Evolutionary conservation across 1,284 basidiomycete species (phyloP), one percentile per base, ranked within the genome.

Genomic region (Malassezia slooffiae): DNA sequence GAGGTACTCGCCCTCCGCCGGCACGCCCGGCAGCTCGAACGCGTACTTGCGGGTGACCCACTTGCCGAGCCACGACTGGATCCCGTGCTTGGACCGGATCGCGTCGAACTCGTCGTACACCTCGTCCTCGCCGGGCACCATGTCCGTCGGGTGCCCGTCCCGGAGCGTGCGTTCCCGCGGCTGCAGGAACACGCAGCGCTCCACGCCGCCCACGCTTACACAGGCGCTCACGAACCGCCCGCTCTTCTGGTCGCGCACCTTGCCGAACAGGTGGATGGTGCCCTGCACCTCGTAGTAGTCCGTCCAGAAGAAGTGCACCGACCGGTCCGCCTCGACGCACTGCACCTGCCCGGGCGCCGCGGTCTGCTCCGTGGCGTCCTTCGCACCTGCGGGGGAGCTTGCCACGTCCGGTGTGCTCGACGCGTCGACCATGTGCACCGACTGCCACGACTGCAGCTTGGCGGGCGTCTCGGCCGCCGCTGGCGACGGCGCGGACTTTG

Each of bases 151-250:
- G 54, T 77, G 72, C 13, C 74, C 76, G 20, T 74, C 70, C 39
- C 72, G 75, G 33, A 59, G 34, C 41, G 51, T 53, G 35, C 47
- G 47, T 34, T 38, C 39, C 15, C 60, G 78, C 0, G 90, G 88
- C 41, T 91, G 76, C n/a, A 93, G 78, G 62, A 85, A 96, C n/a
- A 97, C 72, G 68, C 93, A 95, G 20, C 91, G 80, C 72, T 95
- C 77, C 16, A 97, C 77, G 42, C 81, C 82, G 50, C 85, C 80
- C 38, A 99, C 77, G 2, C 82, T 82, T 29, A 97, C 75, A 58
- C 86, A 90, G 55, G 84, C 85, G 17, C 86, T 90, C n/a, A 86
- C 75, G 77, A 82, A 95, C 45, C 72, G 73, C 17, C 71, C 72
- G 5, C 54, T 62, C 6, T 44, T 45, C 32, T 52, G 54, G 53